A percentile compares a stretch with the other conserved stretches of the same genome.
These are phyloP conservation scores for Rhododendron vialii DNA, from an alignment of 148 eudicot genomes.

Conservation along the genomic window DNA sequence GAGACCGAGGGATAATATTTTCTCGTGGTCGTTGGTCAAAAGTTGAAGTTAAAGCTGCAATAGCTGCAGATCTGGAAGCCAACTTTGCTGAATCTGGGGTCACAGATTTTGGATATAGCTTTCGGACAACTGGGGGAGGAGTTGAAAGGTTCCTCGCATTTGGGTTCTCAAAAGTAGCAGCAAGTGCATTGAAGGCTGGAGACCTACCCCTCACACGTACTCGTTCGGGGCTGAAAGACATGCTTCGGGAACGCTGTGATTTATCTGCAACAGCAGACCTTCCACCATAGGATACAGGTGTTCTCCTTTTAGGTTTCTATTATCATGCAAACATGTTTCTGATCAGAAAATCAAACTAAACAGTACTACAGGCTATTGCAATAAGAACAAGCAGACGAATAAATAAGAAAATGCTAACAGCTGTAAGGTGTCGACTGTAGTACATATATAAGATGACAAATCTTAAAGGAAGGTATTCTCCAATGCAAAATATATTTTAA, in stretches of 20 bases:
- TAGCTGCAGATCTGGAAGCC: constrained; percentile 70
- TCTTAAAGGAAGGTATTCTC: neutral
- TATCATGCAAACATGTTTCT: constrained; percentile 6
- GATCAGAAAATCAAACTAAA: constrained; percentile 4
- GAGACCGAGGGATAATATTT: constrained; percentile 59
- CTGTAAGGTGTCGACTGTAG: neutral
- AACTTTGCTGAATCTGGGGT: constrained; percentile 52
- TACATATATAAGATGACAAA: neutral
- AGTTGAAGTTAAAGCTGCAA: constrained; percentile 61
- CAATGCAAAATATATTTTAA: neutral
- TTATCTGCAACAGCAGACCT: constrained; percentile 86
- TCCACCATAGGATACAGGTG: constrained; percentile 66
- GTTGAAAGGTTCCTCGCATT: constrained; percentile 90
- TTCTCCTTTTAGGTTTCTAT: constrained; percentile 93
- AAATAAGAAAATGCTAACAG: neutral
- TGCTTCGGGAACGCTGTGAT: constrained; percentile 91
- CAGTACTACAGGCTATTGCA: neutral
- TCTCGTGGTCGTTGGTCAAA: constrained; percentile 60
- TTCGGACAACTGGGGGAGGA: constrained; percentile 81
- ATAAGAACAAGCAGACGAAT: constrained; percentile 1
- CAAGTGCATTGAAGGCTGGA: constrained; percentile 93
- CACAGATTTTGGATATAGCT: constrained; percentile 71
- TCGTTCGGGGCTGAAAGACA: constrained; percentile 85
- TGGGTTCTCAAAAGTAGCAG: constrained; percentile 80
- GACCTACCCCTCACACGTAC: constrained; percentile 92